Evolutionary conservation across 2,329 filamentous ascomycete species (phyloP).

Genomic region (Cladosporium phlei): DNA sequence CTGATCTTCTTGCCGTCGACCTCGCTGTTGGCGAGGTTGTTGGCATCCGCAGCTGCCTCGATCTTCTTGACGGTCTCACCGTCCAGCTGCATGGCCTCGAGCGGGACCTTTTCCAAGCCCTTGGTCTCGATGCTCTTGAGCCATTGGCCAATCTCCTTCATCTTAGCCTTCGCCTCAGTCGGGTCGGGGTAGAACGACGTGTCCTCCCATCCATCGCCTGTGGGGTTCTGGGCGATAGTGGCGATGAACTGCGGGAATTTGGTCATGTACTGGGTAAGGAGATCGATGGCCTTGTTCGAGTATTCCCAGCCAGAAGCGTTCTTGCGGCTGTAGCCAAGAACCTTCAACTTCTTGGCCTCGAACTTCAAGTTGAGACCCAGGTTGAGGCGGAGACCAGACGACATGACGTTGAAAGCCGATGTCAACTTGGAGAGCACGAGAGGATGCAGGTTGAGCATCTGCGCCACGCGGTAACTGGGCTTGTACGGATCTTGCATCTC

Average conservation of each 20-base stretch:
- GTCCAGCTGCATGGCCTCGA: slow-evolving; percentile 94
- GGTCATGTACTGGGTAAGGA: slow-evolving; percentile 85
- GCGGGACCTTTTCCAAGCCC: slow-evolving; percentile 88
- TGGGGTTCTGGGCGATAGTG: slow-evolving; percentile 77
- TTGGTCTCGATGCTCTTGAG: slow-evolving; percentile 86
- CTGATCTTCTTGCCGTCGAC: slow-evolving; percentile 65
- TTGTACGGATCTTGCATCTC: slow-evolving; percentile 70
- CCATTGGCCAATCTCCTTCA: slow-evolving; percentile 93
- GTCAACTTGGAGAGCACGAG: slow-evolving; percentile 93
- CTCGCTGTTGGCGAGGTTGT: slow-evolving; percentile 40
- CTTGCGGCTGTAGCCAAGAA: slow-evolving; percentile 89
- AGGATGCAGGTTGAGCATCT: slow-evolving; percentile 73
- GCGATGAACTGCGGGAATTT: slow-evolving; percentile 94
- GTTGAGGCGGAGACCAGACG: slow-evolving; percentile 79
- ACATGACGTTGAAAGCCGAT: slow-evolving; percentile 80
- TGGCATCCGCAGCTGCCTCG: slow-evolving; percentile 67
- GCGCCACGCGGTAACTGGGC: slow-evolving; percentile 84
- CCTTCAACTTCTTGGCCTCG: slow-evolving; percentile 90
- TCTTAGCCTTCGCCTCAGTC: slow-evolving; percentile 66
- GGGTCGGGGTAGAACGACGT: slow-evolving; percentile 78
- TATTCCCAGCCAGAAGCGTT: slow-evolving; percentile 90
- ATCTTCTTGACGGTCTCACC: slow-evolving; percentile 80
- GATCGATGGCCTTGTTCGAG: slow-evolving; percentile 72
- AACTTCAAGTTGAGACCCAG: slow-evolving; percentile 95
- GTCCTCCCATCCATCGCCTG: slow-evolving; percentile 76